Percentiles rank a stretch among this genome's conserved stretches.
phyloP scores from a whole-genome alignment of 2,329 filamentous ascomycete genomes.

The Xylaria sp. region DNA sequence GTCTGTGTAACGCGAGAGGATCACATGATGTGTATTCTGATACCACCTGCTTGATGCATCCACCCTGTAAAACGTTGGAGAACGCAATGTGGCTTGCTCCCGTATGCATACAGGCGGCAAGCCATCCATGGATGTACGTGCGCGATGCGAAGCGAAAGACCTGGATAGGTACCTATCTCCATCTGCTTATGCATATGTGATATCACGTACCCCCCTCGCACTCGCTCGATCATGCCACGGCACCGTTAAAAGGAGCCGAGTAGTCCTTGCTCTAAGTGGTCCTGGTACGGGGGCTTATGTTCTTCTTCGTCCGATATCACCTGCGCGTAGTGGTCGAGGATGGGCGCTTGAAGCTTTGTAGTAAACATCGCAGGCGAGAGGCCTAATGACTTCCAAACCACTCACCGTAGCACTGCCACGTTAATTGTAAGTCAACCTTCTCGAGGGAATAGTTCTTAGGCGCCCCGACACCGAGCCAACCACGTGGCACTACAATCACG shows the following conservation, averaged over 20 bases:
- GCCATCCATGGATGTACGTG: no score
- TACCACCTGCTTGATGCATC: conserved; percentile 1
- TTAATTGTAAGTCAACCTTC: background rate
- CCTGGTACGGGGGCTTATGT: background rate
- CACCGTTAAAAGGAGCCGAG: background rate
- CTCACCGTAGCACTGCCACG: background rate
- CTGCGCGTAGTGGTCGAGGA: background rate
- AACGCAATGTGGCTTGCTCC: conserved; percentile 19
- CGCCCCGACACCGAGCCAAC: conserved; percentile 8
- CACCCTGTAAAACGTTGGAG: conserved; percentile 6
- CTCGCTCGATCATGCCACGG: background rate
- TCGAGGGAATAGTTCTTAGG: background rate
- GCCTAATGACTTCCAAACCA: conserved; percentile 1
- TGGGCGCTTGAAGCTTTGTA: background rate
- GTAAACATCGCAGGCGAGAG: background rate
- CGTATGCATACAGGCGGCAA: background rate
- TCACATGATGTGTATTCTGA: background rate
- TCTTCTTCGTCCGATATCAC: background rate
- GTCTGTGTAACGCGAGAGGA: background rate
- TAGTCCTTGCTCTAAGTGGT: background rate
- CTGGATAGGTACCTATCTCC: no score
- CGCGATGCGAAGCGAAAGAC: no score
- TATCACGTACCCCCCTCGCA: no score
- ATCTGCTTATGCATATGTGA: background rate
- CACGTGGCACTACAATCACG: conserved; percentile 1